phyloP scores from a whole-genome alignment of 768 basidiomycete species.

The Fomitopsis serialis region DNA sequence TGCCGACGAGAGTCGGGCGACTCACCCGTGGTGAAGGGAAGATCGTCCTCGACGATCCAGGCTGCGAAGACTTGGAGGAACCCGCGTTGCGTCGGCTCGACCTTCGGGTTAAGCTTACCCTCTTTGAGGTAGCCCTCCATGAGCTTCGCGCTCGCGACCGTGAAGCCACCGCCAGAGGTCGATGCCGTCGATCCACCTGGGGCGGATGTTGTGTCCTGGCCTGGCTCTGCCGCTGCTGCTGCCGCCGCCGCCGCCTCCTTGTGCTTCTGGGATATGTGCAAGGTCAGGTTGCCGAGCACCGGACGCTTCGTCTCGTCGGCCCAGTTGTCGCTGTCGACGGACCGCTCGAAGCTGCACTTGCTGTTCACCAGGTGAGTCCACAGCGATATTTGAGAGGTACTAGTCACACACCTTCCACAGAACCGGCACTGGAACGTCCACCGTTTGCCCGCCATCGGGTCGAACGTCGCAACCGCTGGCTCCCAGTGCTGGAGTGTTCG shows the following conservation, averaged over 20 bases:
- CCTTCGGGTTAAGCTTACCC: conserved; percentile 28
- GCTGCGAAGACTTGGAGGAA: conserved; percentile 7
- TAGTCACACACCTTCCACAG: neutral
- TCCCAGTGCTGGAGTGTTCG: conserved; percentile 1
- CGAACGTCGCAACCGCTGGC: neutral
- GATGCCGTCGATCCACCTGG: too few species aligned
- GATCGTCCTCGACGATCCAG: conserved; percentile 25
- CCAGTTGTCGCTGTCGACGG: neutral
- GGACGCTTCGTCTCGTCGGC: neutral
- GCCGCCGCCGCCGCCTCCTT: neutral
- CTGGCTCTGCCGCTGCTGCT: neutral
- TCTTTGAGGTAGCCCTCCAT: conserved; percentile 27
- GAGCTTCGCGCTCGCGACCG: conserved; percentile 14
- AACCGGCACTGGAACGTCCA: neutral
- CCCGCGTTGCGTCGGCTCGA: conserved; percentile 20
- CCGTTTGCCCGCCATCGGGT: neutral
- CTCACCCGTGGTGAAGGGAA: conserved; percentile 22
- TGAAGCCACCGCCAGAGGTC: neutral
- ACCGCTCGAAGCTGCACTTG: neutral
- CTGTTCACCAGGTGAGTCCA: neutral
- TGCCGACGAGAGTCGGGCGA: conserved; percentile 8
- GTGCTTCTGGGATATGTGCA: neutral
- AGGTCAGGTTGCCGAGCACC: conserved; percentile 1
- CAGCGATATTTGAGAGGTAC: neutral
- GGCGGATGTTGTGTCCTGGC: neutral